phyloP scores from a whole-genome alignment of 495 filamentous ascomycete genomes.

The Xylaria intraflava region DNA sequence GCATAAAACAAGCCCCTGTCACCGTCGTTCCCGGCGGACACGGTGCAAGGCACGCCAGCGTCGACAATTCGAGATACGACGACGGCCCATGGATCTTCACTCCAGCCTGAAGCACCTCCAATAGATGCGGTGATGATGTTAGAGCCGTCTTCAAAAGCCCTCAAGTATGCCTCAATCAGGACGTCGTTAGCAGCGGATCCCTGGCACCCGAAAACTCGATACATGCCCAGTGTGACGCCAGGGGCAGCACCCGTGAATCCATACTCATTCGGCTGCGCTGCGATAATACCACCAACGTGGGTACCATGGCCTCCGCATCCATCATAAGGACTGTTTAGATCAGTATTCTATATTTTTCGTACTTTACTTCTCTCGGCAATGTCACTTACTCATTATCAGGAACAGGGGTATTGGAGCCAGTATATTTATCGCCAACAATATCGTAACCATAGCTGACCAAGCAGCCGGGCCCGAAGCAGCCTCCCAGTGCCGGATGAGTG shows the following conservation, averaged over 20 bases:
- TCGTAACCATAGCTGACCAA: constrained; percentile 49
- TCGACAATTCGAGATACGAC: constrained; percentile 50
- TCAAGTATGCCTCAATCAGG: constrained; percentile 49
- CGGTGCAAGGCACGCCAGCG: constrained; percentile 46
- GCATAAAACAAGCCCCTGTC: constrained; percentile 46
- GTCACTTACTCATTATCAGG: constrained; percentile 37
- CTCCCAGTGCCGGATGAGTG: constrained; percentile 51
- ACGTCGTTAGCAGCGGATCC: constrained; percentile 45
- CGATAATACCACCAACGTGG: constrained; percentile 50
- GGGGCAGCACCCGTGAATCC: constrained; percentile 50
- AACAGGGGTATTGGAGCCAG: constrained; percentile 32
- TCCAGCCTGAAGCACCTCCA: constrained; percentile 50
- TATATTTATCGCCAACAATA: constrained; percentile 47
- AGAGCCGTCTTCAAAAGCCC: constrained; percentile 50
- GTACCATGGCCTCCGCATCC: constrained; percentile 42
- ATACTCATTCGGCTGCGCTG: constrained; percentile 44
- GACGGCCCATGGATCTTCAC: constrained; percentile 48
- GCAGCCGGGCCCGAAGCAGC: constrained; percentile 48
- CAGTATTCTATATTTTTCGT: constrained; percentile 17
- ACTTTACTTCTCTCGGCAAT: constrained; percentile 4
- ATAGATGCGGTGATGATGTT: constrained; percentile 57
- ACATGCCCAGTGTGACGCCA: constrained; percentile 48
- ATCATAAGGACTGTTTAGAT: constrained; percentile 24
- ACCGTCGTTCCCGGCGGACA: constrained; percentile 53
- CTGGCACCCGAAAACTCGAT: constrained; percentile 49